Base-by-base conservation (phyloP, 148 eudicot genomes). In the Beta vulgaris region DNA sequence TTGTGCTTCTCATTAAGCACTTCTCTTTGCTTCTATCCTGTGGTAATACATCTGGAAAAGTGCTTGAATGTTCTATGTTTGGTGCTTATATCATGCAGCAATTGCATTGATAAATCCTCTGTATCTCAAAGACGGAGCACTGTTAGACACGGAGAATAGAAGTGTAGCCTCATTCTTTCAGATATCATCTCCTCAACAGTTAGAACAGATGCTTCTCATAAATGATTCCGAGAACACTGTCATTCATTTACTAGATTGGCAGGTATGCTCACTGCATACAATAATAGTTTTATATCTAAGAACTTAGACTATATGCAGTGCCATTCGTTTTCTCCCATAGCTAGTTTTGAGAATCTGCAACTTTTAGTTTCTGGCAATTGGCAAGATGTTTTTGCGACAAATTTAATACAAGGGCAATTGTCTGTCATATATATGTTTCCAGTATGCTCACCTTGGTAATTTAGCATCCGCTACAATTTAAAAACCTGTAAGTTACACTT, bases 191-290 rank as follows among this genome's bases (percentile, higher is more conserved):
- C 91, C 97, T 8, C 79, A 87, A 68, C 85, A 94, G 35, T 76
- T 91, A 68, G 83, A 91, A 73, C 76, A 84, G 82, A 81, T 91
- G 62, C 88, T 87, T 71, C 83, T 81, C 36, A 65, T 31, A 76
- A 80, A 83, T 79, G 82, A 76, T 73, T 81, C 87, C 23, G 91
- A 88, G 53, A 87, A 76, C 79, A 80, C 85, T 23, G 83, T 94
- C 80, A 83, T 94, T 72, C 76, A 84, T 86, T 85, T 94, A 29
- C 85, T 90, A 40, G 95, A 91, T 81, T 94, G 98, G 97, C 97
- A 91, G 97, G 98, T 94, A 75, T 31, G 48, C 39, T 60, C 11
- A 43, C 57, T 75, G 3, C 42, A 7, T 48, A 37, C 23, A 36
- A 28, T 19, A 2, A 68, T 68, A 35, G 3, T 72, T 39, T 25